Conservation (phyloP, 805 yeast genomes). For the Zygoascus tannicola region DNA sequence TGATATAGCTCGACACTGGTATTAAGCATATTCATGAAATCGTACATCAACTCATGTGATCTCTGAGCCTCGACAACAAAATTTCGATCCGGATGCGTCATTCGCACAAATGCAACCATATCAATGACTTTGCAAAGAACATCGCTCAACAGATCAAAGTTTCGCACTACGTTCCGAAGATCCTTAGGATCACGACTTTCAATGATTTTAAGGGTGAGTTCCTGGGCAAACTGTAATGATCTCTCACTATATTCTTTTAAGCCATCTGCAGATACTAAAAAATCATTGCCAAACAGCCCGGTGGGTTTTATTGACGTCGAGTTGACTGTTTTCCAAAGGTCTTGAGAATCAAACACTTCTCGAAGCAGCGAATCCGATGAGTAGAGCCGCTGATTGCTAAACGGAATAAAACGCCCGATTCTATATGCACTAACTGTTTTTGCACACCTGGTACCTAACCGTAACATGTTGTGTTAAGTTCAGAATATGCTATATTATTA, state of each 20-base stretch:
- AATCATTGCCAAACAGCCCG: conserved; percentile 72
- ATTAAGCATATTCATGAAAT: conserved; percentile 86
- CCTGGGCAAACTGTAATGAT: conserved; percentile 58
- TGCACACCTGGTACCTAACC: no score
- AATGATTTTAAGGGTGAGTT: conserved; percentile 49
- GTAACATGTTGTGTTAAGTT: no score
- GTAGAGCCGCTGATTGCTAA: no score
- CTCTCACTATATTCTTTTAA: conserved; percentile 53
- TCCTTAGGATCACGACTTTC: conserved; percentile 37
- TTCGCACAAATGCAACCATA: conserved; percentile 83
- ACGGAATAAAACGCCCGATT: no score
- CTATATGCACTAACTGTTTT: no score
- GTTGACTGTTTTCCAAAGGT: conserved; percentile 7
- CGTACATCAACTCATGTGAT: conserved; percentile 82
- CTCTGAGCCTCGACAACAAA: conserved; percentile 77
- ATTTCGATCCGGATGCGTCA: conserved; percentile 66
- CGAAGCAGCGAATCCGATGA: conserved; percentile 10
- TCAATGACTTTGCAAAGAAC: conserved; percentile 87
- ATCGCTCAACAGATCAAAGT: conserved; percentile 79
- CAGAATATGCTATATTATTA: no score
- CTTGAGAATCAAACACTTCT: conserved; percentile 7
- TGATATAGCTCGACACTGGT: conserved; percentile 67
- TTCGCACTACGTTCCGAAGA: conserved; percentile 42
- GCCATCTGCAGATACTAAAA: conserved; percentile 61
- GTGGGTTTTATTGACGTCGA: conserved; percentile 18